Conservation (phyloP, 495 filamentous ascomycete species). For the Penicillium cinerascens region DNA sequence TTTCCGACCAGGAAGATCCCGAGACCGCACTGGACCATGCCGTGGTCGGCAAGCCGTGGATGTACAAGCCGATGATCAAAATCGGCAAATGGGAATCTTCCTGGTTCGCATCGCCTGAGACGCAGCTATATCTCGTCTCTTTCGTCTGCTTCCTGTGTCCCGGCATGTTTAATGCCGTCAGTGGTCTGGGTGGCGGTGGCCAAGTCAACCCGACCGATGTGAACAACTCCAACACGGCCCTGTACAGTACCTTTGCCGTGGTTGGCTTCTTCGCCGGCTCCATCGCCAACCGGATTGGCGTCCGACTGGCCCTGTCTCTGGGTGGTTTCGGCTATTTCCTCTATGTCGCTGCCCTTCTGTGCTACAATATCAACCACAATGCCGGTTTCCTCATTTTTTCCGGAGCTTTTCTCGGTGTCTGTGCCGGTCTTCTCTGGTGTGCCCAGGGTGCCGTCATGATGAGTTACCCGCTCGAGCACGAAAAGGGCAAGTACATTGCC, state of each 20-base stretch:
- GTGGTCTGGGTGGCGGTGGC: slow-evolving; percentile 72
- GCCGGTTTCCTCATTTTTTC: slow-evolving; percentile 56
- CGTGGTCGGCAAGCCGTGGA: slow-evolving; percentile 51
- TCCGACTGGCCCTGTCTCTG: slow-evolving; percentile 67
- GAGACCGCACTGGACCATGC: slow-evolving; percentile 26
- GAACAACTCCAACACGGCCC: slow-evolving; percentile 65
- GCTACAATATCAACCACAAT: slow-evolving; percentile 75
- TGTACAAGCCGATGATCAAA: slow-evolving; percentile 60
- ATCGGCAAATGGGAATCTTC: slow-evolving; percentile 53
- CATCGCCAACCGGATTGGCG: slow-evolving; percentile 71
- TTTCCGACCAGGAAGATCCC: slow-evolving; percentile 19
- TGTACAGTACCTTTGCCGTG: slow-evolving; percentile 81
- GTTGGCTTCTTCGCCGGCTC: slow-evolving; percentile 86
- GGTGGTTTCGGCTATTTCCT: slow-evolving; percentile 86
- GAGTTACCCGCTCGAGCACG: slow-evolving; percentile 76
- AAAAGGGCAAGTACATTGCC: slow-evolving; percentile 86
- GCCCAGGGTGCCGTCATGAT: slow-evolving; percentile 96
- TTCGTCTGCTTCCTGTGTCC: slow-evolving; percentile 90
- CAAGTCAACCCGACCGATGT: slow-evolving; percentile 56
- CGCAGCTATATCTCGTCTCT: slow-evolving; percentile 71
- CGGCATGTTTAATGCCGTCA: slow-evolving; percentile 79
- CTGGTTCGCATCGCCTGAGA: slow-evolving; percentile 73
- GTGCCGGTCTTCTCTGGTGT: slow-evolving; percentile 85
- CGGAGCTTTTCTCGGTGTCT: slow-evolving; percentile 61
- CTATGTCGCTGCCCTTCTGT: slow-evolving; percentile 74